Evolutionary conservation across 2,329 filamentous ascomycete species (phyloP).

Genomic region (Ascochyta viciae-villosae): DNA sequence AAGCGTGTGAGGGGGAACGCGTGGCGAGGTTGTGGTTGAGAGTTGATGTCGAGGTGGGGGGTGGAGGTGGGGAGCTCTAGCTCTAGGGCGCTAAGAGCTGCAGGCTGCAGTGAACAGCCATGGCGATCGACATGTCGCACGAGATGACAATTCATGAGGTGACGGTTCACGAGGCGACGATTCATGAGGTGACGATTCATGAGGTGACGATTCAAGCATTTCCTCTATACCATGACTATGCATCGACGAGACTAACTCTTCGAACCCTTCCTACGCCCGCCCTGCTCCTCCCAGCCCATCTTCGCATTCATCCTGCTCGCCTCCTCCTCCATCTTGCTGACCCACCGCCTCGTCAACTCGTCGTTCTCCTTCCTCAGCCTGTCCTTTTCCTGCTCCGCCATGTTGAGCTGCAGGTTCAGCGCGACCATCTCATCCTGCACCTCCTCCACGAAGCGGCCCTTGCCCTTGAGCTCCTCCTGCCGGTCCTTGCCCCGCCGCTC

Average conservation of each 20-base stretch:
- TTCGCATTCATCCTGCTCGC: slow-evolving; percentile 80
- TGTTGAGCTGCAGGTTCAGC: slow-evolving; percentile 84
- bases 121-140: neutral
- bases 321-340: slow-evolving; percentile 84
- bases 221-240: neutral
- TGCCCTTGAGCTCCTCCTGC: slow-evolving; percentile 84
- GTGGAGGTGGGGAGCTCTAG: slow-evolving; percentile 34
- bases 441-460: slow-evolving; percentile 82
- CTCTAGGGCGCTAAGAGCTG: slow-evolving; percentile 12
- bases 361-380: slow-evolving; percentile 83
- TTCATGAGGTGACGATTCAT: no score
- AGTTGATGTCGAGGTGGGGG: slow-evolving; percentile 18
- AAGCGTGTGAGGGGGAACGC: neutral
- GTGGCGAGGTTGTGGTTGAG: slow-evolving; percentile 17
- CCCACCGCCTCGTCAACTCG: slow-evolving; percentile 89
- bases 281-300: slow-evolving; percentile 38
- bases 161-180: no score
- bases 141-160: neutral
- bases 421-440: slow-evolving; percentile 94
- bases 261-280: neutral
- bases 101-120: neutral
- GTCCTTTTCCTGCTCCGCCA: slow-evolving; percentile 78
- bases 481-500: slow-evolving; percentile 75
- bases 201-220: neutral
- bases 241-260: neutral